Evolutionary conservation across 352 stramenopile genomes (phyloP), one percentile per base, ranked within the genome.

Genomic region (Globisporangium emineosum): DNA sequence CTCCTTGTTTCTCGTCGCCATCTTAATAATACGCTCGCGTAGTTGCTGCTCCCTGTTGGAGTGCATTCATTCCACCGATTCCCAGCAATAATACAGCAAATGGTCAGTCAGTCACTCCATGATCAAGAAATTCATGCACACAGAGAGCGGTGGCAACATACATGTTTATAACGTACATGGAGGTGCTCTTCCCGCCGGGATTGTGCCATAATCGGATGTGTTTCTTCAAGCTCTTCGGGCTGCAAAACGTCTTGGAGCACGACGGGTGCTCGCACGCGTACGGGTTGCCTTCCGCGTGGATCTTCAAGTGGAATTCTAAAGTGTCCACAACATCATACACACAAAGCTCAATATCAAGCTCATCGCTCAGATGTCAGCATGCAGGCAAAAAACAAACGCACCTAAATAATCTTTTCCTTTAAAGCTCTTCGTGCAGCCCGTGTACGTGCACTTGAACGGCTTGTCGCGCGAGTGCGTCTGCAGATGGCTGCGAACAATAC

Each of bases 401-500:
- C 69, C 76, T 33, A 93, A 67, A 60, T 93, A 93, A 33, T 93
- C 85, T 61, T 93, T 93, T 33, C 85, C 85, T 70, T 93, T 93
- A 60, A 96, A 96, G 68, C 87, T 91, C 77, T 96, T 96, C 32
- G 73, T 81, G 63, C 88, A 96, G 60, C 89, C 86, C 15, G 76
- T 71, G 66, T 93, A 94, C 57, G 83, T 90, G 72, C 87, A 96
- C 57, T 91, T 90, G 72, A 90, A 96, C 45, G 88, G 88, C 55
- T 94, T 94, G 59, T 91, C 76, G 10, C 83, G 77, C 32, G 88
- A 94, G 72, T 97, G 87, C 15, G 84, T 93, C 64, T 92, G 85
- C 57, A 92, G 64, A 58, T 96, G 87, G n/a, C 80, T 93, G 25
- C 19, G 23, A n/a, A 1, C 45, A 59, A n/a, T 45, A 43, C 4